phyloP scores from a whole-genome alignment of 768 basidiomycete genomes.

The Termitomyces sp. region DNA sequence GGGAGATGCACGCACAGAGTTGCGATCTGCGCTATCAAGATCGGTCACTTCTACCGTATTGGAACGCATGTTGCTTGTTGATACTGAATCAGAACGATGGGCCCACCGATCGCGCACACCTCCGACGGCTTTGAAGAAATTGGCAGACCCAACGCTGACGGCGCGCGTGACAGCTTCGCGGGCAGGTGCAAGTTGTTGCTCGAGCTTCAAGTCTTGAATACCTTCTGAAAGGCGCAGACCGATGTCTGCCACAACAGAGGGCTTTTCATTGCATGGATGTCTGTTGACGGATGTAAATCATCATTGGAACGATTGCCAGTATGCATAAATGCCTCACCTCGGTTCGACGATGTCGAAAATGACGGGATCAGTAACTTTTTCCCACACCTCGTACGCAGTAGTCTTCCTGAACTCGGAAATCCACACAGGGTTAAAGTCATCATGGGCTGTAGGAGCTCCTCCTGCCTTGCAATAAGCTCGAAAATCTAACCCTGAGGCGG shows the following conservation, averaged over 20 bases:
- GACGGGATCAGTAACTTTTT: slow-evolving; percentile 84
- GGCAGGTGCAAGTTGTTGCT: slow-evolving; percentile 91
- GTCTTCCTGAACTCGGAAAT: slow-evolving; percentile 86
- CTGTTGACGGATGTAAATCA: slow-evolving; percentile 33
- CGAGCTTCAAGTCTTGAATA: slow-evolving; percentile 88
- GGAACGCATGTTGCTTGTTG: slow-evolving; percentile 27
- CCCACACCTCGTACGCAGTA: slow-evolving; percentile 88
- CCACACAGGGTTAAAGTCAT: slow-evolving; percentile 89
- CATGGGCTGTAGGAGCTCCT: slow-evolving; percentile 54
- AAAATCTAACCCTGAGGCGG: not conserved
- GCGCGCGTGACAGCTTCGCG: slow-evolving; percentile 86
- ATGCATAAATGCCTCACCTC: slow-evolving; percentile 43
- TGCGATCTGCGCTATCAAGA: slow-evolving; percentile 21
- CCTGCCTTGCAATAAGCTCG: slow-evolving; percentile 27
- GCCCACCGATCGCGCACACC: slow-evolving; percentile 79
- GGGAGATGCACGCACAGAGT: not conserved
- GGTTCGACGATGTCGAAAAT: slow-evolving; percentile 96
- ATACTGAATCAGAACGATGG: slow-evolving; percentile 25
- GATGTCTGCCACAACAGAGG: slow-evolving; percentile 86
- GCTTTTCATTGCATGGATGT: slow-evolving; percentile 92
- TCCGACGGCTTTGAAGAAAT: slow-evolving; percentile 87
- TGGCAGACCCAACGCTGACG: slow-evolving; percentile 67
- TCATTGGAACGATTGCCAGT: not conserved
- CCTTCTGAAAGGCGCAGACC: slow-evolving; percentile 91
- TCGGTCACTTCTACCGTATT: slow-evolving; percentile 40